These are phyloP conservation scores for Serpula lacrymans DNA, from an alignment of 768 basidiomycete genomes.

Conservation along the genomic window DNA sequence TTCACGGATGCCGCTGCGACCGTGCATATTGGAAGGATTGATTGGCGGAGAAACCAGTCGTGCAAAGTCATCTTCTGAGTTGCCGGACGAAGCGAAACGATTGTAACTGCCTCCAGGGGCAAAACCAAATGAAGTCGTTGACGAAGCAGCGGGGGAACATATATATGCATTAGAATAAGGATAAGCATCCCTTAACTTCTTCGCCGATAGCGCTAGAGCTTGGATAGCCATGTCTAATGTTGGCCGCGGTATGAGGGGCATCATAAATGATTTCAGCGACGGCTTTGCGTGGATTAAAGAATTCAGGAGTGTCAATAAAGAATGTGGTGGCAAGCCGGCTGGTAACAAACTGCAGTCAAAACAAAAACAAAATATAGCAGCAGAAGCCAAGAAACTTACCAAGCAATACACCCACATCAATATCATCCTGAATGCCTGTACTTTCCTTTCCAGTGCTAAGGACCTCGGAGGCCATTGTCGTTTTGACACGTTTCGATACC, in stretches of 20 bases:
- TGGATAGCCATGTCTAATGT: conserved; percentile 72
- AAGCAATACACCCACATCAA: conserved; percentile 74
- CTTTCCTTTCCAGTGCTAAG: conserved; percentile 43
- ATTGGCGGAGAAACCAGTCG: conserved; percentile 13
- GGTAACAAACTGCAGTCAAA: conserved; percentile 13
- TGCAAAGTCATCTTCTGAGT: conserved; percentile 13
- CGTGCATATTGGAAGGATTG: conserved; percentile 15
- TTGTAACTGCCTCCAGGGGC: conserved; percentile 24
- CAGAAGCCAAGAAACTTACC: conserved; percentile 52
- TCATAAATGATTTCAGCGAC: conserved; percentile 62
- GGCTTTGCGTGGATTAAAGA: conserved; percentile 68
- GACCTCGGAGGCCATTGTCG: conserved; percentile 18
- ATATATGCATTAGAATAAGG: conserved; percentile 65
- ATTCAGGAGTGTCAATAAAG: conserved; percentile 69
- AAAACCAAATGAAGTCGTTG: conserved; percentile 32
- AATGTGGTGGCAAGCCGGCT: conserved; percentile 80
- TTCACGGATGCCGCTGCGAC: conserved; percentile 70
- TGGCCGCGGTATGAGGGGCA: conserved; percentile 82
- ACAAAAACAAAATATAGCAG: conserved; percentile 4
- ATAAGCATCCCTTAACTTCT: conserved; percentile 76
- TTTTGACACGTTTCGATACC: conserved; percentile 59
- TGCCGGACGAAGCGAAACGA: conserved; percentile 16
- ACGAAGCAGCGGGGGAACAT: conserved; percentile 18
- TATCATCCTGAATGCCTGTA: conserved; percentile 42
- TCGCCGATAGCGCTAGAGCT: conserved; percentile 62